Percentiles rank a stretch among this genome's conserved stretches.
Evolutionary conservation across 1,284 basidiomycete species (phyloP).

Genomic region (Marasmius oreades): DNA sequence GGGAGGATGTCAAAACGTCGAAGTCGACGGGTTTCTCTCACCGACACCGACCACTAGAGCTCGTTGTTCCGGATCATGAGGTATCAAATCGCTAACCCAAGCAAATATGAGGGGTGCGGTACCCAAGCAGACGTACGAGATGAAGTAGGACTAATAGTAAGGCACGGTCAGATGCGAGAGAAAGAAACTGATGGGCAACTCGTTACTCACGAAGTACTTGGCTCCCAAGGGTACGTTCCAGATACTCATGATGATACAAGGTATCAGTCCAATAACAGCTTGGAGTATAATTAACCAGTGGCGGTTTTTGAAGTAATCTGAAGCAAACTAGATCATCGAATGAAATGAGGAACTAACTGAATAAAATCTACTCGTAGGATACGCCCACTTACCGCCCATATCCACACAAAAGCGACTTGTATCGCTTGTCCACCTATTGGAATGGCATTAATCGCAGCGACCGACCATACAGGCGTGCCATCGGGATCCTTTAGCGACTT

Average conservation of each 20-base stretch:
- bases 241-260: conserved; percentile 16
- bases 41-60: conserved; percentile 15
- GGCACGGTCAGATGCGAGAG: background rate
- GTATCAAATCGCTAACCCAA: conserved; percentile 17
- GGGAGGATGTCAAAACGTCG: background rate
- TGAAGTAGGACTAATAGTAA: conserved; percentile 13
- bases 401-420: conserved; percentile 17
- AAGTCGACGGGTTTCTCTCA: background rate
- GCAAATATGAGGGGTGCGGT: conserved; percentile 16
- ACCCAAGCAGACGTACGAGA: conserved; percentile 14
- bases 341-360: too few species aligned
- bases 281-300: conserved; percentile 16
- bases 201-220: conserved; percentile 15
- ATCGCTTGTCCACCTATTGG: conserved; percentile 17
- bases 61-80: conserved; percentile 17
- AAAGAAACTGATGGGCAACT: background rate
- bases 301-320: conserved; percentile 12
- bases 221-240: conserved; percentile 15
- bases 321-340: background rate
- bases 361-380: too few species aligned
- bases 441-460: conserved; percentile 15
- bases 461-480: conserved; percentile 13
- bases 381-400: conserved; percentile 10
- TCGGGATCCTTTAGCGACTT: conserved; percentile 15
- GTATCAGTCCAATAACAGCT: conserved; percentile 15